Evolutionary conservation across 1,139 yeast species (phyloP).

Genomic region (Suhomyces wounanorum): DNA sequence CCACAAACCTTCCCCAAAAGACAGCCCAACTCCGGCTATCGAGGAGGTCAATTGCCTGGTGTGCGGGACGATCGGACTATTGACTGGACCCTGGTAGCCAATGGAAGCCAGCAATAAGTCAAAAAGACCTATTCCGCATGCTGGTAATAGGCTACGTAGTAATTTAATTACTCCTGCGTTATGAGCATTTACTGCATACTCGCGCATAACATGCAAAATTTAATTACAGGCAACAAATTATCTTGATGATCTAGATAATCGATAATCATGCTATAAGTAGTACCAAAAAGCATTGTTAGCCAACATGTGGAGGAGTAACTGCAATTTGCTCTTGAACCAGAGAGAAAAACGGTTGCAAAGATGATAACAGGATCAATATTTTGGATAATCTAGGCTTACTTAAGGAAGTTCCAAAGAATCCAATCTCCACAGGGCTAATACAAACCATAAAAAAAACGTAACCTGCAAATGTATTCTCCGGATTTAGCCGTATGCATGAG

Average conservation of each 20-base stretch:
- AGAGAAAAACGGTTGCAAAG: too few species aligned
- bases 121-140: neutral
- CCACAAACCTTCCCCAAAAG: neutral
- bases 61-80: neutral
- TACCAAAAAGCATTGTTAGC: too few species aligned
- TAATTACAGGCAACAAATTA: neutral
- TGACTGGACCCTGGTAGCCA: neutral
- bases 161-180: neutral
- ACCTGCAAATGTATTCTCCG: neutral
- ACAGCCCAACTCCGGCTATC: neutral
- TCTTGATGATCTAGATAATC: constrained; percentile 15
- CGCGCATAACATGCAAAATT: neutral
- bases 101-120: neutral
- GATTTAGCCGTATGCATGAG: constrained; percentile 1
- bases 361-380: too few species aligned
- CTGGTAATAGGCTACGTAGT: neutral
- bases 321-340: too few species aligned
- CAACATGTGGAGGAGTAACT: too few species aligned
- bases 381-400: too few species aligned
- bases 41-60: neutral
- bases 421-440: neutral
- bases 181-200: neutral
- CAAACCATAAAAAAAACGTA: neutral
- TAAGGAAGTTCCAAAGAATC: neutral
- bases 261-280: too few species aligned